A percentile compares a stretch with the other conserved stretches of the same genome.
These are phyloP conservation scores for Chaetoceros tenuissimus DNA, from an alignment of 108 stramenopile genomes.

Conservation along the genomic window DNA sequence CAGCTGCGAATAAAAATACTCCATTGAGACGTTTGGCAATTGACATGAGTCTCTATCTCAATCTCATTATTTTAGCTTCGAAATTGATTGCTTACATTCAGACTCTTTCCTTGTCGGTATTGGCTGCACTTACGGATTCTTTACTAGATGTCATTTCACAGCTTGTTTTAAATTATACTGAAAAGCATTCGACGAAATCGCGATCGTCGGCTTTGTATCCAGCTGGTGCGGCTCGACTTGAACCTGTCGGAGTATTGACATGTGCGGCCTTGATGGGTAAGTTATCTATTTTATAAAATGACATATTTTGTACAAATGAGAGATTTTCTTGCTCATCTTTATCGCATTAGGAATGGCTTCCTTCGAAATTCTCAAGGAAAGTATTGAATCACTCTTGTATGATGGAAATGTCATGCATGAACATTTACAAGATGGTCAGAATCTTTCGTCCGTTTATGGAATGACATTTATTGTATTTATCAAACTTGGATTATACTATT, in stretches of 20 bases:
- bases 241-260: constrained; percentile 88
- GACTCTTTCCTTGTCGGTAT: constrained; percentile 72
- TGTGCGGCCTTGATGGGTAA: constrained; percentile 93
- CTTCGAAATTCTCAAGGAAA: constrained; percentile 81
- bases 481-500: constrained; percentile 50
- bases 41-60: constrained; percentile 68
- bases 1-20: too few species aligned
- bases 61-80: constrained; percentile 67
- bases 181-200: constrained; percentile 55
- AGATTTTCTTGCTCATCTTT: too few species aligned
- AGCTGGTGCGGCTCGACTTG: constrained; percentile 82
- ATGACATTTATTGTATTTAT: constrained; percentile 74
- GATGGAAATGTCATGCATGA: constrained; percentile 10
- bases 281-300: too few species aligned
- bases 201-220: constrained; percentile 81
- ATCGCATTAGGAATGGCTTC: constrained; percentile 87
- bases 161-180: constrained; percentile 73
- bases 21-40: constrained; percentile 58
- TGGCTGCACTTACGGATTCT: constrained; percentile 84
- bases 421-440: constrained; percentile 11
- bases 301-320: too few species aligned
- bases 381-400: constrained; percentile 12
- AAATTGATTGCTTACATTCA: constrained; percentile 72
- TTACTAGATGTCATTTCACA: constrained; percentile 88
- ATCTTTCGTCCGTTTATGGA: constrained; percentile 42